Percentiles rank a stretch among this genome's conserved stretches.
Conservation (phyloP, 192 early-diverging fungal genomes). For the Linnemannia schmuckeri region DNA sequence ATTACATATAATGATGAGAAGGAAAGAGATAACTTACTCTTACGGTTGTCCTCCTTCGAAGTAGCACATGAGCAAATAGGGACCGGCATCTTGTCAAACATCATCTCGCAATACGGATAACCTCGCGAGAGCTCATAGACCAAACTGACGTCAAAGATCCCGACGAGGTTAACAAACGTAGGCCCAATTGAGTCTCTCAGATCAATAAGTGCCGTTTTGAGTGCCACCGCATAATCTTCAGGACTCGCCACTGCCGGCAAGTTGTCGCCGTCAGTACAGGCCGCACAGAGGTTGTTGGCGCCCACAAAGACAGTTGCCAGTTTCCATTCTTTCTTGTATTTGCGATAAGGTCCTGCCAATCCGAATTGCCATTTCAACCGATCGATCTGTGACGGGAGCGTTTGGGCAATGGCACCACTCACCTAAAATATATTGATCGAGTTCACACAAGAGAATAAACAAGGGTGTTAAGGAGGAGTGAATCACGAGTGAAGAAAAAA, state of each 20-base stretch:
- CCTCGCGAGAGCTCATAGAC: conserved; percentile 67
- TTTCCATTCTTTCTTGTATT: conserved; percentile 63
- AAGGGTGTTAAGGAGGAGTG: conserved; percentile 1
- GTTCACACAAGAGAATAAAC: neutral
- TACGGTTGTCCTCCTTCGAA: conserved; percentile 47
- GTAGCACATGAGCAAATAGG: conserved; percentile 64
- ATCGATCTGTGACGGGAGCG: conserved; percentile 53
- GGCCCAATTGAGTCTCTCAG: conserved; percentile 56
- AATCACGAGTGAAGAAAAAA: conserved; percentile 1
- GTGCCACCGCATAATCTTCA: conserved; percentile 57
- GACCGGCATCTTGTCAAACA: conserved; percentile 62
- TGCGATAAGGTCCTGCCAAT: conserved; percentile 33
- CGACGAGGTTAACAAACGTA: conserved; percentile 66
- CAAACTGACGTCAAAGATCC: conserved; percentile 62
- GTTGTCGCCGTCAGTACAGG: conserved; percentile 49
- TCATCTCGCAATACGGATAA: conserved; percentile 63
- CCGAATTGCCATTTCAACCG: conserved; percentile 48
- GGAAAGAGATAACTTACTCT: conserved; percentile 36
- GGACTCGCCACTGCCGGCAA: conserved; percentile 57
- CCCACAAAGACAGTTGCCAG: conserved; percentile 67
- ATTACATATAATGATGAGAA: too few species aligned
- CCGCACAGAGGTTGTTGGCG: conserved; percentile 67
- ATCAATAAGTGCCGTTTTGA: conserved; percentile 50
- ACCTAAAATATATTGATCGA: conserved; percentile 43
- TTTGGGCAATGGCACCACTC: conserved; percentile 64